Evolutionary conservation across 2,329 filamentous ascomycete genomes (phyloP), one percentile per base, ranked within the genome.

Genomic region (Pyrenochaeta sp.): DNA sequence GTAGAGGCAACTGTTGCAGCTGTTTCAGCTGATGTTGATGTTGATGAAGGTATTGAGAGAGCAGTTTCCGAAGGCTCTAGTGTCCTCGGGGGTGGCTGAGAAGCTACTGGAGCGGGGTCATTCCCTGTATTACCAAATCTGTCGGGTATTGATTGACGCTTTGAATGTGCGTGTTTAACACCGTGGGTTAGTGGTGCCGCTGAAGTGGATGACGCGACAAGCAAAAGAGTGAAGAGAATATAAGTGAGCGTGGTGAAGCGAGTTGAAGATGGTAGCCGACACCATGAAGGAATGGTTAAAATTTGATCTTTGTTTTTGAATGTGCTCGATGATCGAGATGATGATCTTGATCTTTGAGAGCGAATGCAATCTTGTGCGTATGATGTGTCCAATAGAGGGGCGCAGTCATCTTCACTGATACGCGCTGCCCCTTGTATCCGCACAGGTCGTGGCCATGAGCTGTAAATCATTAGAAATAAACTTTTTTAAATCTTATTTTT

Each of bases 91-190:
- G 46, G 35, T 39, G 40, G 44, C 35, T 38, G 28, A 13, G 40
- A 31, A 32, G 22, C 35, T 1, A 57, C 31, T 6, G 47, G 26
- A 10, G 41, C 51, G 6, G 48, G 57, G 10, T 48, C 30, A 37
- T 58, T 59, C 11, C 58, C 60, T 30, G 58, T 61, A 19, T 60
- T 47, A 6, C 58, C 58, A 13, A 35, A 45, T 15, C 34, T 31
- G 24, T 64, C 58, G 8, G 58, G 60, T 13, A 64, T 55, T 9
- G 60, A 47, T 48, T 64, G 60, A n/a, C 58, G 51, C 5, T 28
- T 11, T 11, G 34, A 38, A n/a, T 37, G 26, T 8, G 29, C 13
- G 17, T 43, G 40, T 5, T n/a, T n/a, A n/a, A n/a, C n/a, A n/a
- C 21, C 9, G 6, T 35, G 8, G 23, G 36, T n/a, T 13, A 41